These are phyloP conservation scores for Kluyveromyces nonfermentans DNA, from an alignment of 805 yeast species.

Conservation along the genomic window DNA sequence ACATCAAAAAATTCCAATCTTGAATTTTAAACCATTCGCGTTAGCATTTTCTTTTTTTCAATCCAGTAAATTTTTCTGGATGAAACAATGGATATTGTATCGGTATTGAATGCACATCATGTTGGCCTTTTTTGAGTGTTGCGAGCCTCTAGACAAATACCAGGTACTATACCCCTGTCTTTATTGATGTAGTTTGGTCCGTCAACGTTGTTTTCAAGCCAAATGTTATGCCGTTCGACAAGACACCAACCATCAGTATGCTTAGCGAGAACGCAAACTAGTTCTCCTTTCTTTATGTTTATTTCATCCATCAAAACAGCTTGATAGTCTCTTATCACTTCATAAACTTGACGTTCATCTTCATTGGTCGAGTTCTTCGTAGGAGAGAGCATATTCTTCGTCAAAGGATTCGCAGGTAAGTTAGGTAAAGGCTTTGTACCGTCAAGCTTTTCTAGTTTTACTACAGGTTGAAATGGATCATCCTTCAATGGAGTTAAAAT, in stretches of 20 bases:
- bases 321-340: constrained; percentile 19
- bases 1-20: too few relatives aligned
- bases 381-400: neutral
- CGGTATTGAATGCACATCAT: too few relatives aligned
- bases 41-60: too few relatives aligned
- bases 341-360: constrained; percentile 6
- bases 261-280: constrained; percentile 28
- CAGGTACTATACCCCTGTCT: constrained; percentile 34
- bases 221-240: constrained; percentile 20
- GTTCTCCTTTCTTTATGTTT: constrained; percentile 24
- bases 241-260: constrained; percentile 40
- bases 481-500: constrained; percentile 9
- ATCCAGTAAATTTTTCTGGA: too few relatives aligned
- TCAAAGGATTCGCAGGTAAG: neutral
- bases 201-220: constrained; percentile 4
- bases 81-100: too few relatives aligned
- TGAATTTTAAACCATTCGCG: too few relatives aligned
- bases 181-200: constrained; percentile 27
- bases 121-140: too few relatives aligned
- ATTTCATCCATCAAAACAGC: constrained; percentile 33
- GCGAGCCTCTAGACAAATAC: constrained; percentile 24
- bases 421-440: neutral
- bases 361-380: neutral
- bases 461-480: neutral
- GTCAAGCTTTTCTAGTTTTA: neutral